These are phyloP conservation scores for Phoenix roebelenii DNA, from an alignment of 176 grass and related monocot genomes.

Conservation along the genomic window DNA sequence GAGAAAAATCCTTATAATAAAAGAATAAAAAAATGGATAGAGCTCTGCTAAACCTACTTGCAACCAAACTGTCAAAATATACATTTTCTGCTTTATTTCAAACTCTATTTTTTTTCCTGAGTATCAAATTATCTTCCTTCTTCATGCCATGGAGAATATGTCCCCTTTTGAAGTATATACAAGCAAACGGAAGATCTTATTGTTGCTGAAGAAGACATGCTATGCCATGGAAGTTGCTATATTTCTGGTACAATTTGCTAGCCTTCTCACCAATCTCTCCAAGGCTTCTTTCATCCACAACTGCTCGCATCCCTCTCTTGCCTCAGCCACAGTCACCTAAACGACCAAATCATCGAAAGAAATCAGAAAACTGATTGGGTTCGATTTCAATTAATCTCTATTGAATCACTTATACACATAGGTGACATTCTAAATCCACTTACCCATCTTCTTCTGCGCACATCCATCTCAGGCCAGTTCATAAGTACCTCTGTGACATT, in stretches of 20 bases:
- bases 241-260: conserved; percentile 9
- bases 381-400: background rate
- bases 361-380: background rate
- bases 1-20: too few species aligned
- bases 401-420: background rate
- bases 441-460: conserved; percentile 38
- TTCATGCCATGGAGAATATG: too few species aligned
- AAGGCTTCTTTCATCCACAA: conserved; percentile 45
- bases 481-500: conserved; percentile 35
- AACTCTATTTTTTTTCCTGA: too few species aligned
- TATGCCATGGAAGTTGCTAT: too few species aligned
- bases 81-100: too few species aligned
- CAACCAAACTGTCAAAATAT: too few species aligned
- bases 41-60: too few species aligned
- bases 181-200: too few species aligned
- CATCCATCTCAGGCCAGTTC: conserved; percentile 44
- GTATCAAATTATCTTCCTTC: too few species aligned
- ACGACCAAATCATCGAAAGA: background rate
- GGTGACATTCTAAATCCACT: background rate
- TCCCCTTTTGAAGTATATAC: too few species aligned
- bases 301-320: conserved; percentile 29
- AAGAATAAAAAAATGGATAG: too few species aligned
- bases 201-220: too few species aligned
- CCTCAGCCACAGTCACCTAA: conserved; percentile 36
- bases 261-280: conserved; percentile 28